Conservation (phyloP, 768 basidiomycete species). For the Rhodotorula sphaerocarpa region DNA sequence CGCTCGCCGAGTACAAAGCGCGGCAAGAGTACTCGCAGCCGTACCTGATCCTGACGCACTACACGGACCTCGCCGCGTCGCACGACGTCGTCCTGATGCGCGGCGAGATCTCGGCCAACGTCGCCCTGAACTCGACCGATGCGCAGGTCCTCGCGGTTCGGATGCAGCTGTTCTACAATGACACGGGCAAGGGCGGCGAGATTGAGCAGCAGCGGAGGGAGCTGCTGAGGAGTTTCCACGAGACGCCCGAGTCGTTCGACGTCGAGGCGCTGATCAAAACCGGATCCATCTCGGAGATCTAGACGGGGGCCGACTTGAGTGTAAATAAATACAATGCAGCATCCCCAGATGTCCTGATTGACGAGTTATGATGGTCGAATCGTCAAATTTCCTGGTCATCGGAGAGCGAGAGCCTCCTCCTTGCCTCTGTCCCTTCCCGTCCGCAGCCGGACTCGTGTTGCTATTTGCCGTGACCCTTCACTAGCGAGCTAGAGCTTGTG, state of each 20-base stretch:
- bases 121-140: slow-evolving; percentile 62
- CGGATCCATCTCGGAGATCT: neutral
- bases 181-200: slow-evolving; percentile 38
- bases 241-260: slow-evolving; percentile 65
- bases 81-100: slow-evolving; percentile 78
- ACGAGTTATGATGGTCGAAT: too few species aligned
- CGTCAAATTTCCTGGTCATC: too few species aligned
- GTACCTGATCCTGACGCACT: slow-evolving; percentile 79
- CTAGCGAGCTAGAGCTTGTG: too few species aligned
- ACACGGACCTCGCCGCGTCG: slow-evolving; percentile 72
- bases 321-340: too few species aligned
- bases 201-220: slow-evolving; percentile 47
- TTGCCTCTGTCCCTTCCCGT: too few species aligned
- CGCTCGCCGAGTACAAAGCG: slow-evolving; percentile 84
- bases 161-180: slow-evolving; percentile 72
- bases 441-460: too few species aligned
- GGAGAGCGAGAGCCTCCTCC: too few species aligned
- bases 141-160: slow-evolving; percentile 73
- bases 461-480: too few species aligned
- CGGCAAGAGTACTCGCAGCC: slow-evolving; percentile 79
- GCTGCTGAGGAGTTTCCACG: slow-evolving; percentile 65
- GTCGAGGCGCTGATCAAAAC: slow-evolving; percentile 68
- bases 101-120: slow-evolving; percentile 59
- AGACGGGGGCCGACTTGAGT: too few species aligned
- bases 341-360: too few species aligned